phyloP scores from a whole-genome alignment of 257 asterid genomes.

The Nicotiana sylvestris region DNA sequence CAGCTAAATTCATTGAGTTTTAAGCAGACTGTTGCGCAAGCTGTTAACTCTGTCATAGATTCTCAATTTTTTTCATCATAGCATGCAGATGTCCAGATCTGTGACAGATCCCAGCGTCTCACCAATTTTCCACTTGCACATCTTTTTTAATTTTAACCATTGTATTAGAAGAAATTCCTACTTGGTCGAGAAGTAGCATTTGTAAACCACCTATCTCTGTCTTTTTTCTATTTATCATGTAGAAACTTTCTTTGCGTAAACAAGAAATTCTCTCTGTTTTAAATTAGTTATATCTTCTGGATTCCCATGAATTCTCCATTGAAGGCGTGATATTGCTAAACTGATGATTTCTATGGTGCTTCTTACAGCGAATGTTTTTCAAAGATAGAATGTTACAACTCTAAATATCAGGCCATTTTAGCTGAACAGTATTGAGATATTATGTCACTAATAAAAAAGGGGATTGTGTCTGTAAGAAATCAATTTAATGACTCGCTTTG shows the following conservation, averaged over 20 bases:
- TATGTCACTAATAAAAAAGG: background rate
- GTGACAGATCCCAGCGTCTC: background rate
- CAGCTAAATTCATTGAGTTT: background rate
- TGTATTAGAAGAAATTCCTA: background rate
- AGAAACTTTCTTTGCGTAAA: background rate
- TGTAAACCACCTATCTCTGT: background rate
- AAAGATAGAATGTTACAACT: background rate
- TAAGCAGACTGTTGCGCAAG: background rate
- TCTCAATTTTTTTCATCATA: background rate
- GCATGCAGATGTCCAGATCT: background rate
- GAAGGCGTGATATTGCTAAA: background rate
- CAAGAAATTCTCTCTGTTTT: background rate
- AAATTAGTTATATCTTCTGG: background rate
- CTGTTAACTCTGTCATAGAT: background rate
- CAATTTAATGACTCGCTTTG: background rate
- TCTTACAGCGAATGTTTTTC: background rate
- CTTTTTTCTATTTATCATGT: background rate
- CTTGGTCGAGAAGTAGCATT: background rate
- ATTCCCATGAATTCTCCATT: background rate
- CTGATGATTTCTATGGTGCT: background rate
- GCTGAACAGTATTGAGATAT: background rate
- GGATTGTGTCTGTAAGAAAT: background rate
- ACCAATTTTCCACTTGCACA: background rate
- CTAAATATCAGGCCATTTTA: background rate
- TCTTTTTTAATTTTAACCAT: background rate